Base-by-base conservation (phyloP, 2,329 filamentous ascomycete genomes). In the Penicillium verrucosum region DNA sequence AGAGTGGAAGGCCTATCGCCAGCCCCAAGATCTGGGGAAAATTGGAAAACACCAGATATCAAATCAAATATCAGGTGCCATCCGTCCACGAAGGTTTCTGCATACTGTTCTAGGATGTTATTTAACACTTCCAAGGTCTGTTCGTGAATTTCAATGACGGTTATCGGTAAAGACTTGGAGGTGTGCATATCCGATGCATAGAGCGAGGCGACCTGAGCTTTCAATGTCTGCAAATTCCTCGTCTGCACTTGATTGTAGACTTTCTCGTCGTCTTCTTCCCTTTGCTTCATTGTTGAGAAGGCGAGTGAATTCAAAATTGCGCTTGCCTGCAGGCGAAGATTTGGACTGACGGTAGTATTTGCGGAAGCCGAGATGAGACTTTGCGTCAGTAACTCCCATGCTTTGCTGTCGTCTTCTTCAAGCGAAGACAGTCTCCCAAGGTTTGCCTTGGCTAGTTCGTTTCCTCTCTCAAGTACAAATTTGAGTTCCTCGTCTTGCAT, bases 31-130 rank as follows among this genome's bases (percentile, higher is more conserved):
- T 69, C 70, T 65, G 43, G 67, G 69, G 59, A 68, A 75, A 61
- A 73, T 40, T 87, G 72, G 65, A 97, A 96, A 2, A 93, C 89
- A 66, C 86, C 92, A 61, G 87, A 85, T 60, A 97, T 89, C 59
- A 97, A 88, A 43, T 89, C 86, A 63, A 99, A 94, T 0, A 91
- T 86, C 47, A 90, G 83, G 46, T 89, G 84, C 94, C 94, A 99
- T 4, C 92, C 92, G 62, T 85, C 87, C 14, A 89, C 80, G 6
- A 97, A 81, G 0, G 85, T 86, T 69, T 99, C 92, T 9, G 93
- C 94, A 65, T 89, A 93, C 60, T 92, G 88, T 68, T 97, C 93
- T 2, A 99, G 81, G 21, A 97, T 85, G 54, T 82, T 87, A 70
- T 91, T 92, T 7, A 96, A 78, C 0, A 89, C 88, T 61, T 96